Base-by-base conservation (phyloP, 2,329 filamentous ascomycete species). In the Ceratocystis destructans region DNA sequence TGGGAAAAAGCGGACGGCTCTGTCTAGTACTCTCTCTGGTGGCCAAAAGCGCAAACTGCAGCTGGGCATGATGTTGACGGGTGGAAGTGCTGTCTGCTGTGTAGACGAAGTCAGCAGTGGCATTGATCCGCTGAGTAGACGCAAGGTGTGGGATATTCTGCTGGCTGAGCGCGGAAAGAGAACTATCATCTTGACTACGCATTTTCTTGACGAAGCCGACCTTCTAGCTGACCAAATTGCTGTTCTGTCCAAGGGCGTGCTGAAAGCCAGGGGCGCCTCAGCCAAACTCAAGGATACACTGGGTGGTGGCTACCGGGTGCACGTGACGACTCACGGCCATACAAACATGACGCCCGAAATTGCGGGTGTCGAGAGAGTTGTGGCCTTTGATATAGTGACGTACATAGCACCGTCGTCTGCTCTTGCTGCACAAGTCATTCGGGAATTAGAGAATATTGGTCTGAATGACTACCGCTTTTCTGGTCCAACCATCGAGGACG, bases 121-220 rank as follows among this genome's bases (percentile, higher is more conserved):
- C 15, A 80, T 96, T 22, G 92, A 96, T 72, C 91, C 93, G 0
- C 78, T 96, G 0, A 92, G 88, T 22, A 82, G 93, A 65, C 80
- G 91, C 33, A 96, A 96, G 76, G 89, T 96, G 28, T 96, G 92
- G 92, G 90, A 96, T 70, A 96, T 96, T 68, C 79, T 96, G 25
- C 79, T 96, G 12, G 88, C 88, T 1, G 91, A 96, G 74, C 84
- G 92, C 67, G 91, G 90, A 22, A 81, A 81, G 68, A 80, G 92
- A 53, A 96, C 92, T 0, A 88, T 96, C 71, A 83, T 96, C 53
- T 75, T 96, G 67, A 96, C 92, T 0, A 96, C 92, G 0, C 93
- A 96, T 74, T 96, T 96, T 74, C 80, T 96, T 7, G 93, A 96
- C 72, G 93, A 96, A 75, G 93, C 92, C 0, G 92, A 96, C 72